These are phyloP conservation scores for Boletus rubroflammeus DNA, from an alignment of 768 basidiomycete species.

Conservation along the genomic window DNA sequence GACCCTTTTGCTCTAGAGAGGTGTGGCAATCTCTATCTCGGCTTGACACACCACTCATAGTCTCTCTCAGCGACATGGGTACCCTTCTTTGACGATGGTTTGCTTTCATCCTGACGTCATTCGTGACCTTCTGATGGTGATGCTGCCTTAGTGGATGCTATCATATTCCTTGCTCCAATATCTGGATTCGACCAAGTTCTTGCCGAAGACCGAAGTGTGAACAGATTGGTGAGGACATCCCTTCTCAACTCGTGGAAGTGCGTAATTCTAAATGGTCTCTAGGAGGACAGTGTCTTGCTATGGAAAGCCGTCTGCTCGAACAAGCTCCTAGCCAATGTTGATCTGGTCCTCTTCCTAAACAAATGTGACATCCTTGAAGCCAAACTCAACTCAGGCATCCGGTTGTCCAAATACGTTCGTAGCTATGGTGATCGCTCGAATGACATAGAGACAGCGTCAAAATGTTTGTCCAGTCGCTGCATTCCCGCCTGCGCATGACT, in stretches of 20 bases:
- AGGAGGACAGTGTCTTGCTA: conserved; percentile 76
- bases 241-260: not conserved
- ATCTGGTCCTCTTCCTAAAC: conserved; percentile 77
- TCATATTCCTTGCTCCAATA: conserved; percentile 59
- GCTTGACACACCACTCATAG: conserved; percentile 8
- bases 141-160: conserved; percentile 36
- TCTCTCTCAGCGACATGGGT: conserved; percentile 44
- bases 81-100: conserved; percentile 54
- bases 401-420: conserved; percentile 63
- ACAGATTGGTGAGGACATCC: conserved; percentile 40
- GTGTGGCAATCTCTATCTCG: conserved; percentile 22
- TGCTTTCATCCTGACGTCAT: not conserved
- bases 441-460: conserved; percentile 62
- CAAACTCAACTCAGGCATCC: conserved; percentile 63
- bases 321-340: conserved; percentile 64
- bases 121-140: not conserved
- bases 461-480: conserved; percentile 45
- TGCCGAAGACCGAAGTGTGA: conserved; percentile 49
- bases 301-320: conserved; percentile 75
- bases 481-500: not conserved
- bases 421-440: conserved; percentile 69
- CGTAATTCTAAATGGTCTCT: not conserved
- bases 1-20: conserved; percentile 26
- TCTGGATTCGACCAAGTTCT: conserved; percentile 55
- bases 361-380: conserved; percentile 72